Percentiles rank a stretch among this genome's conserved stretches.
These are phyloP conservation scores for Naganishia vishniacii DNA, from an alignment of 768 basidiomycete species.

Conservation along the genomic window DNA sequence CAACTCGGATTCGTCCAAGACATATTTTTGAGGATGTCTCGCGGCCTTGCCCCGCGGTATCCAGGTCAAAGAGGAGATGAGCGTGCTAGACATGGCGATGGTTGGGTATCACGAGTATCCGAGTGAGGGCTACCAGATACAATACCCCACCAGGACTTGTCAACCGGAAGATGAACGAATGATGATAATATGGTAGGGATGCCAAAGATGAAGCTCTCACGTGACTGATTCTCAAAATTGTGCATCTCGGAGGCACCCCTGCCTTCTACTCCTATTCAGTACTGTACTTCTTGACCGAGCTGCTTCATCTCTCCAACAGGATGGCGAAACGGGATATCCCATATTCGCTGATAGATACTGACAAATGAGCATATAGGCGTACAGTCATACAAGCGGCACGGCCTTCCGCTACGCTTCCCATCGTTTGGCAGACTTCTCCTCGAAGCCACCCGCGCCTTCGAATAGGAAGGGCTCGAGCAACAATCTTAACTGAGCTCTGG, in stretches of 20 bases:
- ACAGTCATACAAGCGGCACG: no score
- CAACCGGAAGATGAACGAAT: background rate
- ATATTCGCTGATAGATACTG: no score
- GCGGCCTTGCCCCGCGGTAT: conserved; percentile 72
- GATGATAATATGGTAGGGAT: background rate
- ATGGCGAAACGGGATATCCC: no score
- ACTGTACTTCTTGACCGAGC: no score
- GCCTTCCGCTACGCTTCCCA: conserved; percentile 7
- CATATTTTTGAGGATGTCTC: conserved; percentile 75
- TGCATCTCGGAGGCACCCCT: conserved; percentile 3
- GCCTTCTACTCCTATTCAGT: no score
- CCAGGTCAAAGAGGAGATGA: conserved; percentile 53
- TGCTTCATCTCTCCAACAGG: no score
- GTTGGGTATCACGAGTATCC: background rate
- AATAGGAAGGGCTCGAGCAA: conserved; percentile 21
- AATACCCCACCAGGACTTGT: background rate
- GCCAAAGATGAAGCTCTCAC: conserved; percentile 2
- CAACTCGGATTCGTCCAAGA: conserved; percentile 82
- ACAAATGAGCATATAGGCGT: no score
- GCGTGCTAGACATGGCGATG: conserved; percentile 44
- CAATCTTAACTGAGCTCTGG: conserved; percentile 17
- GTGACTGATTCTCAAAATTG: conserved; percentile 1
- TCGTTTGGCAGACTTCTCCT: conserved; percentile 16
- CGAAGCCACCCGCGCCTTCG: conserved; percentile 18
- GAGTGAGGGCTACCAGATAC: background rate